phyloP scores from a whole-genome alignment of 2,329 filamentous ascomycete genomes.

The Cladosporium sp. region DNA sequence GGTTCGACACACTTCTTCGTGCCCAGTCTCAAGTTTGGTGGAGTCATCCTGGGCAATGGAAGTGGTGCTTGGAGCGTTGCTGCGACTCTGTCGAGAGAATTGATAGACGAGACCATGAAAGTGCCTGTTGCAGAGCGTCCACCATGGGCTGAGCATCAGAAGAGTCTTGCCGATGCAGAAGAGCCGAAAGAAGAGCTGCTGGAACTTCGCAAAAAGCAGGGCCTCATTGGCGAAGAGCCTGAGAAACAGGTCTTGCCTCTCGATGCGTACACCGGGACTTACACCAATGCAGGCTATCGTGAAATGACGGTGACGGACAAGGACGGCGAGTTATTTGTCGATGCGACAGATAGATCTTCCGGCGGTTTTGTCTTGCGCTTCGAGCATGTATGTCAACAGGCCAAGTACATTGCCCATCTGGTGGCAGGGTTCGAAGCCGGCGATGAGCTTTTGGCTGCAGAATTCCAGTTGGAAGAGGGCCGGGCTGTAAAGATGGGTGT shows the following conservation, averaged over 20 bases:
- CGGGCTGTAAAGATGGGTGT: slow-evolving; percentile 20
- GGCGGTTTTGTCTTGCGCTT: slow-evolving; percentile 25
- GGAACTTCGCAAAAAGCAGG: slow-evolving; percentile 9
- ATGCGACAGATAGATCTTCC: slow-evolving; percentile 30
- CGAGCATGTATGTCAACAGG: slow-evolving; percentile 26
- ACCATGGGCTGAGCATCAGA: slow-evolving; percentile 15
- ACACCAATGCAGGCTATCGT: slow-evolving; percentile 28
- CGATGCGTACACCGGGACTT: slow-evolving; percentile 22
- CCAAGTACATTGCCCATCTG: slow-evolving; percentile 25
- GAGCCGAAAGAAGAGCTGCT: slow-evolving; percentile 13
- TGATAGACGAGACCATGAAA: slow-evolving; percentile 25
- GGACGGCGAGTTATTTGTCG: slow-evolving; percentile 28
- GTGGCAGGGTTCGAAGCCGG: slow-evolving; percentile 15
- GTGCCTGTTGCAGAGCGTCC: slow-evolving; percentile 18
- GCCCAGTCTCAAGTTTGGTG: slow-evolving; percentile 27
- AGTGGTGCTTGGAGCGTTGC: slow-evolving; percentile 16
- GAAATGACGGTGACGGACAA: slow-evolving; percentile 23
- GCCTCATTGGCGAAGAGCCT: slow-evolving; percentile 5
- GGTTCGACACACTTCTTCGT: slow-evolving; percentile 26
- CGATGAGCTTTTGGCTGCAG: slow-evolving; percentile 16
- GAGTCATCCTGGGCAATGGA: slow-evolving; percentile 29
- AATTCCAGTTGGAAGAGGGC: slow-evolving; percentile 22
- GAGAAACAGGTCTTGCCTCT: slow-evolving; percentile 19
- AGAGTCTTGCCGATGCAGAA: not conserved
- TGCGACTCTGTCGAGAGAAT: slow-evolving; percentile 19